Conservation (phyloP, 2,329 filamentous ascomycete species). For the Sporothrix sp. region DNA sequence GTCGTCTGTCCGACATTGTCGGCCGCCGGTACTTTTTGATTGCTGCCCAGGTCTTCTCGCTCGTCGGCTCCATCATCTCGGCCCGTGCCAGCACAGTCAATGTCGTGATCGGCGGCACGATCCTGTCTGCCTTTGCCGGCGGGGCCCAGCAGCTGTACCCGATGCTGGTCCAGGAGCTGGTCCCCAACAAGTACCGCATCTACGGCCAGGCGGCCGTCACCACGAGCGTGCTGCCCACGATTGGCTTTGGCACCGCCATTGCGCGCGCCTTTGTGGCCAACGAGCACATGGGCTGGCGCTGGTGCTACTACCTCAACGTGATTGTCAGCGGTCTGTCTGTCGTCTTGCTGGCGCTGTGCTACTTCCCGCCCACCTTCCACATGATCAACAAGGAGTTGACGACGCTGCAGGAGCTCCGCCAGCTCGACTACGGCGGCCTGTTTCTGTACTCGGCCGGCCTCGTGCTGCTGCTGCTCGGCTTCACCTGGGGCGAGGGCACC, state of each 20-base stretch:
- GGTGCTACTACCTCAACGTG: slow-evolving; percentile 39
- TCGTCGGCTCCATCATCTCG: slow-evolving; percentile 29
- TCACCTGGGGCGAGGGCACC: slow-evolving; percentile 29
- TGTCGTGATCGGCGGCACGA: slow-evolving; percentile 27
- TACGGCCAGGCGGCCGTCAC: slow-evolving; percentile 29
- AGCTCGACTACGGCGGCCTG: slow-evolving; percentile 36
- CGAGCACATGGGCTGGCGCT: slow-evolving; percentile 35
- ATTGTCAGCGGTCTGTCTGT: slow-evolving; percentile 31
- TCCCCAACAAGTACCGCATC: slow-evolving; percentile 32
- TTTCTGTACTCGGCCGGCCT: slow-evolving; percentile 32
- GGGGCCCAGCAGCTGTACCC: slow-evolving; percentile 31
- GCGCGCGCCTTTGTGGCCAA: slow-evolving; percentile 32
- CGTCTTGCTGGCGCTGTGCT: slow-evolving; percentile 32
- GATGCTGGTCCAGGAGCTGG: slow-evolving; percentile 31
- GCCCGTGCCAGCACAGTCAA: slow-evolving; percentile 25
- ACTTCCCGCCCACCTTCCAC: slow-evolving; percentile 35
- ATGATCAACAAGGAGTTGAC: slow-evolving; percentile 30
- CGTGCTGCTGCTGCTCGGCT: slow-evolving; percentile 32
- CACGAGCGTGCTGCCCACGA: slow-evolving; percentile 28
- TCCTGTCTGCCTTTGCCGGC: slow-evolving; percentile 28
- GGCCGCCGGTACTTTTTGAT: slow-evolving; percentile 32
- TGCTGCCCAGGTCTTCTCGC: slow-evolving; percentile 22
- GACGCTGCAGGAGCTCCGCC: slow-evolving; percentile 27
- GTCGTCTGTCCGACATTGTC: slow-evolving; percentile 30
- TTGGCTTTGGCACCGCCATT: slow-evolving; percentile 35